Evolutionary conservation across 1,139 yeast genomes (phyloP), one percentile per base, ranked within the genome.

Genomic region (Taphrina communis): DNA sequence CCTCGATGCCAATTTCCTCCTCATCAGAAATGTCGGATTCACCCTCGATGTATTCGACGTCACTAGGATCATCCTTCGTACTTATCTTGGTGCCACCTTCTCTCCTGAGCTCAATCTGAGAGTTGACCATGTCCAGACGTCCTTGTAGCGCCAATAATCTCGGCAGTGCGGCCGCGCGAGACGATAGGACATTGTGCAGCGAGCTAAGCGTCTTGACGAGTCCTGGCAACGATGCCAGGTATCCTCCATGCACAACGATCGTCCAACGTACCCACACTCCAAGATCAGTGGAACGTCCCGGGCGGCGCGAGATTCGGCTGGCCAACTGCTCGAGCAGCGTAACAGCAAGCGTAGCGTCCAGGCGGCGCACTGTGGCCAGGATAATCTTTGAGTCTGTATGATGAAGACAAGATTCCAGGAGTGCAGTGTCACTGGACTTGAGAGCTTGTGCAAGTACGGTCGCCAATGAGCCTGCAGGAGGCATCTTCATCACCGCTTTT

Each of bases 221-320:
- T 73, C 89, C 87, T 58, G 96, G 93, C 69, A 89, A 81, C 19
- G 89, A 84, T 38, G 89, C 84, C 67, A 88, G 80, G 72, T 86
- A 87, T 1, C 96, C 94, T 52, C 99, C 99, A 77, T 95, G 99
- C 51, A 89, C 86, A 60, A 94, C 88, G 75, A 95, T 82, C 65
- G 92, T 88, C 95, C 97, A 93, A 77, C 93, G 90, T 73, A 93
- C 87, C 99, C 99, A 94, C 63, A 86, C 83, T 72, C 89, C 88
- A 72, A 94, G 82, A 71, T 87, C 88, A 51, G 88, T 90, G 72
- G 92, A 92, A 73, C 91, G 85, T 70, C 82, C 79, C 6, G 87
- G 85, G 36, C 83, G 81, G 74, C 95, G 85, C 11, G 93, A 88
- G 71, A 91, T 85, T 77, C 90, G 85, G 76, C 92, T 97, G 0